A percentile compares a stretch with the other conserved stretches of the same genome.
phyloP scores from a whole-genome alignment of 2,329 filamentous ascomycete species.

The Diaporthe destruens region DNA sequence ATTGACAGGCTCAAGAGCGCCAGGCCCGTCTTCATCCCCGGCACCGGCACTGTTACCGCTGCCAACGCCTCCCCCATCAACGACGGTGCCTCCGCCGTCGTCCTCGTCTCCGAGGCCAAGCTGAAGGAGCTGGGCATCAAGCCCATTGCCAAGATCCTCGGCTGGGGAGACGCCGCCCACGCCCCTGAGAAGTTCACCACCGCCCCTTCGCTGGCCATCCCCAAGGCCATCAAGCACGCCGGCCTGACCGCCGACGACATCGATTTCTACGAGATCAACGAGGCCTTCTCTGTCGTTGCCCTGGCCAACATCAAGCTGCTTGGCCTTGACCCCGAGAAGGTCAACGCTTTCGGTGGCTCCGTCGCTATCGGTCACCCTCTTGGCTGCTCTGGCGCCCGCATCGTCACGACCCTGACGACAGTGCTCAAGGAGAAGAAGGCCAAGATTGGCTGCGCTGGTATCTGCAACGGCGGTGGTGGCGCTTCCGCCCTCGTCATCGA shows the following conservation, averaged over 20 bases:
- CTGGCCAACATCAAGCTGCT: conserved; percentile 97
- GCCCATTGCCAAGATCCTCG: conserved; percentile 95
- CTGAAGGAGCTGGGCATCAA: conserved; percentile 92
- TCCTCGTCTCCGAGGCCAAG: conserved; percentile 94
- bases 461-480: conserved; percentile 98
- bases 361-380: conserved; percentile 97
- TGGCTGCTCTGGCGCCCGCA: conserved; percentile 92
- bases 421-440: conserved; percentile 91
- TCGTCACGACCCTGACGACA: conserved; percentile 88
- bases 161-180: conserved; percentile 95
- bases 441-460: conserved; percentile 93
- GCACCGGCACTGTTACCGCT: conserved; percentile 89
- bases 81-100: conserved; percentile 91
- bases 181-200: conserved; percentile 96
- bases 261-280: conserved; percentile 98
- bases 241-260: conserved; percentile 81
- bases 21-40: conserved; percentile 84
- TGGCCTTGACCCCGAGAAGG: conserved; percentile 81
- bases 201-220: conserved; percentile 91
- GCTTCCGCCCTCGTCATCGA: conserved; percentile 95
- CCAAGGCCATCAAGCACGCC: conserved; percentile 97
- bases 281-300: conserved; percentile 97
- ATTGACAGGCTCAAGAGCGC: conserved; percentile 85
- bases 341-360: conserved; percentile 95
- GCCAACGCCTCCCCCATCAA: conserved; percentile 97